Conservation (phyloP, 73 alveolate species). For the Stentor roeselii region DNA sequence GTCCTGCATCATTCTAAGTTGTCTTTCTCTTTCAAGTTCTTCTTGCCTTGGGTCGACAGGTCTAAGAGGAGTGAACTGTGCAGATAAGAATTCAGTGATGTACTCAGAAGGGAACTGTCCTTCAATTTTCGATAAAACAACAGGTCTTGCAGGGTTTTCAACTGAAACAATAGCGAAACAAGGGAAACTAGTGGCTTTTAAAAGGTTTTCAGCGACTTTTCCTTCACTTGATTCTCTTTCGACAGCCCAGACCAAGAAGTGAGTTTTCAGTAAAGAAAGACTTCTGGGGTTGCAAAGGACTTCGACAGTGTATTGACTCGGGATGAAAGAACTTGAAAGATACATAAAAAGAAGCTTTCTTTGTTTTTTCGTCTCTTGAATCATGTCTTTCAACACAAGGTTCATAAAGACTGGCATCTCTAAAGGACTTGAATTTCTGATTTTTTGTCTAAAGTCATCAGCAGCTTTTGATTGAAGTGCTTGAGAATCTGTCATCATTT, state of each 20-base stretch:
- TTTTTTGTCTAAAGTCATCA: background rate
- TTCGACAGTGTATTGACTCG: background rate
- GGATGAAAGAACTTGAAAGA: background rate
- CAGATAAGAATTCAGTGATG: background rate
- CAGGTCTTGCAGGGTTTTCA: background rate
- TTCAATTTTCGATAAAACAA: conserved; percentile 1
- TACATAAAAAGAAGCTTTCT: background rate
- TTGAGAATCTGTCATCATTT: background rate
- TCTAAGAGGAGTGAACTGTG: background rate
- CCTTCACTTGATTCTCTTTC: conserved; percentile 3
- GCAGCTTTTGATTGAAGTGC: background rate
- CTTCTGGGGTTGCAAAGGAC: background rate
- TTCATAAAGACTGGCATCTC: background rate
- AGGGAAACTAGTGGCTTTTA: background rate
- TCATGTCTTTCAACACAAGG: background rate
- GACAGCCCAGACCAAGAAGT: background rate
- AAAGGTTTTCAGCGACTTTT: background rate
- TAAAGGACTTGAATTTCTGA: background rate
- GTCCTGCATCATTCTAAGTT: background rate
- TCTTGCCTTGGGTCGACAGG: background rate
- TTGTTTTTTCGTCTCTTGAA: background rate
- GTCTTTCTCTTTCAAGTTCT: background rate
- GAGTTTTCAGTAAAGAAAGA: too few relatives aligned
- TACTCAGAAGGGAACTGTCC: background rate
- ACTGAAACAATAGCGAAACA: conserved; percentile 12